Evolutionary conservation across 2,329 filamentous ascomycete species (phyloP), one percentile per base, ranked within the genome.

Genomic region (Epichloe aotearoae): DNA sequence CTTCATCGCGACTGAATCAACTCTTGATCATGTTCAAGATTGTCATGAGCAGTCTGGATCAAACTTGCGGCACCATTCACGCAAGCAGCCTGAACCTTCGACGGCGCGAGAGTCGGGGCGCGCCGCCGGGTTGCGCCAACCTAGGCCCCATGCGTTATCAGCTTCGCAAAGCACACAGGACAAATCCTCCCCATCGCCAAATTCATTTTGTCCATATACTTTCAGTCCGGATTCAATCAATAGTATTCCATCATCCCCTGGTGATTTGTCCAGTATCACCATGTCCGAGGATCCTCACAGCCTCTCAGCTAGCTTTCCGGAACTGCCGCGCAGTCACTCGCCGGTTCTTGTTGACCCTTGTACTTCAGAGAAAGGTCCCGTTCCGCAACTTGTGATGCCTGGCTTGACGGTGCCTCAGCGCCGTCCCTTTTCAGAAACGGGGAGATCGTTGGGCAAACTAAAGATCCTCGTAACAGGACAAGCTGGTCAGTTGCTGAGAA

Each of bases 301-400:
- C 54, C 56, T 57, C 12, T 46, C 55, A 14, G 52, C 52, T 3
- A 60, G 60, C 44, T 54, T 56, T 30, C 50, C 54, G 8, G 57
- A 59, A 19, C 48, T 58, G 48, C 56, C 53, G 41, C 57, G 49
- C 50, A 54, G 52, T 47, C 47, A 36, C 50, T 57, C 44, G 52
- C 50, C 51, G 40, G 47, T 55, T 59, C 43, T 50, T 61, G 20
- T 52, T 59, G 47, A 43, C 53, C 19, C 44, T 46, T 19, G 14
- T 42, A 44, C n/a, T 10, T 50, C 19, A 34, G 42, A 10, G 44
- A 47, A 6, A 44, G 41, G 26, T 44, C 46, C 59, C 54, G 74
- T 73, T 40, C 84, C 85, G 23, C 90, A 97, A 66, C 76, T 98
- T n/a, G 87, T 98, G 53, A 98, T 98, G 93, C 93, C 93, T 5